Conservation (phyloP, 768 basidiomycete genomes). For the Suillus subalutaceus region DNA sequence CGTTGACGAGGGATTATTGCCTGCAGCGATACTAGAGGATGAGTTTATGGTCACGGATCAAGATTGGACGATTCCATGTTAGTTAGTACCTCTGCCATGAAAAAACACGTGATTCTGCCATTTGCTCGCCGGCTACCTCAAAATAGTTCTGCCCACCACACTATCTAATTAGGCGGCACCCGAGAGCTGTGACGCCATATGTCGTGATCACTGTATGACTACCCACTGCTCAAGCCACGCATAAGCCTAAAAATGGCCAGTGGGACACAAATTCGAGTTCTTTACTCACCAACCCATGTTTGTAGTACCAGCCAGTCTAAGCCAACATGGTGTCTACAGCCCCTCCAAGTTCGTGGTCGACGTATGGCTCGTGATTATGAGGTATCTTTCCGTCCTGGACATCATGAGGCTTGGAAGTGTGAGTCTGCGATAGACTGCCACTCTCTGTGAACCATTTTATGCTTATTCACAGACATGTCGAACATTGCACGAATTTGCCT, state of each 20-base stretch:
- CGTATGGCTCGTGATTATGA: conserved; percentile 33
- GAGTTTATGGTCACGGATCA: too few relatives aligned
- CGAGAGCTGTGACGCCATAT: conserved; percentile 1
- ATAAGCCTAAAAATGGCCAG: neutral
- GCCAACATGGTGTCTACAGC: neutral
- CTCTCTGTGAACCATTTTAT: neutral
- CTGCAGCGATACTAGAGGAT: too few relatives aligned
- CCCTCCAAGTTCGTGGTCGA: conserved; percentile 25
- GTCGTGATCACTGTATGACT: neutral
- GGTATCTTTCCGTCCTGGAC: conserved; percentile 28
- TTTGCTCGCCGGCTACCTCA: too few relatives aligned
- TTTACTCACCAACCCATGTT: neutral
- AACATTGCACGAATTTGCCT: conserved; percentile 26
- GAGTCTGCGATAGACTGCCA: conserved; percentile 13
- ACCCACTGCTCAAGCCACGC: neutral
- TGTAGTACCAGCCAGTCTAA: neutral
- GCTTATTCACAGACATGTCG: conserved; percentile 25
- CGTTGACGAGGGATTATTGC: too few relatives aligned
- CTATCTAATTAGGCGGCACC: too few relatives aligned
- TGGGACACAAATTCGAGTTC: neutral
- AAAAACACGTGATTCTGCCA: too few relatives aligned
- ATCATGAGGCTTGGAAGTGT: conserved; percentile 28
- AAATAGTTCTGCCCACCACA: too few relatives aligned
- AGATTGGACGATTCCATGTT: too few relatives aligned
- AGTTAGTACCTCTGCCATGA: too few relatives aligned